Evolutionary conservation across 345 rosid species (phyloP).

Genomic region (Eucalyptus lansdowneana): DNA sequence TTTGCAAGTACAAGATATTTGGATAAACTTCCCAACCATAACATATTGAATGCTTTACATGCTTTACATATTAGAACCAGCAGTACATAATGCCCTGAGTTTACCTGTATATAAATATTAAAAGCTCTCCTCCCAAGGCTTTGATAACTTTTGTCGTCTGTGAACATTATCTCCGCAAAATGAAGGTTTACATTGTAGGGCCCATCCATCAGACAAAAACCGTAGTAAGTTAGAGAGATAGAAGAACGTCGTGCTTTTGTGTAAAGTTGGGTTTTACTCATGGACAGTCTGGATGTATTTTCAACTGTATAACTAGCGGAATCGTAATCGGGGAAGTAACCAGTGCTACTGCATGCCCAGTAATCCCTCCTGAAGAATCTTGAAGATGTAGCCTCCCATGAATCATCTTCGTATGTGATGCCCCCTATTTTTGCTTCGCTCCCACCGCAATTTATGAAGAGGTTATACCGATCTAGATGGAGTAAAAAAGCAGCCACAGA

Average conservation of each 20-base stretch:
- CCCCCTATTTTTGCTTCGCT: accelerated
- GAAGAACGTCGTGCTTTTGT: too few relatives aligned
- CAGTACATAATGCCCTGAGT: neutral
- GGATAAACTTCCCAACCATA: neutral
- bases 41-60: neutral
- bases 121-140: conserved; percentile 56
- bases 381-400: too few relatives aligned
- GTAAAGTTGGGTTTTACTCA: too few relatives aligned
- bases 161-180: conserved; percentile 62
- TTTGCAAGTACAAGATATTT: neutral
- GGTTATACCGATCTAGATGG: too few relatives aligned
- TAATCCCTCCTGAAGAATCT: accelerated
- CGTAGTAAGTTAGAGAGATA: conserved; percentile 19
- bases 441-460: too few relatives aligned
- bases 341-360: neutral
- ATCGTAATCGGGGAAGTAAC: neutral
- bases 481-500: too few relatives aligned
- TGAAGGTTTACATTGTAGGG: conserved; percentile 48
- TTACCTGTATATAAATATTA: conserved; percentile 62
- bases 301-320: accelerated
- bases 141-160: neutral
- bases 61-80: neutral
- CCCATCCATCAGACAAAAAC: conserved; percentile 27
- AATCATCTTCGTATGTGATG: too few relatives aligned
- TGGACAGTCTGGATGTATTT: too few relatives aligned